Conservation (phyloP, 805 yeast species). For the Metschnikowia arizonensis region DNA sequence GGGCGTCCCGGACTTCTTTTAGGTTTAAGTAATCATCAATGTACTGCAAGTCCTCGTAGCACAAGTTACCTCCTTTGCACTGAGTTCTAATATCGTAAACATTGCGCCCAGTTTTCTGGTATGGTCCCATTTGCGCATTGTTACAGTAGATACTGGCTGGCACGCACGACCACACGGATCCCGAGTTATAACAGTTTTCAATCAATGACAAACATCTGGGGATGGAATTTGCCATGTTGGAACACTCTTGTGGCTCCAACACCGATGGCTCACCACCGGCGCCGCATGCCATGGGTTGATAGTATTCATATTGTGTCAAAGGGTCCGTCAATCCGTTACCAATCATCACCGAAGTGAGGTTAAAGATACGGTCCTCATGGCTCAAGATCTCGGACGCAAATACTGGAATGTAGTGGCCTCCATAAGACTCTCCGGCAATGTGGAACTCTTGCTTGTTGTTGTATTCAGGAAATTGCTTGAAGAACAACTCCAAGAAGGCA, state of each 20-base stretch:
- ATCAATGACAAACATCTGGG: conserved; percentile 76
- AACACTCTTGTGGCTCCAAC: conserved; percentile 64
- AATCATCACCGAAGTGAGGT: conserved; percentile 60
- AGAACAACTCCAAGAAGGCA: conserved; percentile 78
- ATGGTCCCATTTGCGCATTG: conserved; percentile 63
- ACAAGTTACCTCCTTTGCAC: conserved; percentile 66
- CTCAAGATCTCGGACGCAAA: conserved; percentile 77
- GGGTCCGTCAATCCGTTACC: conserved; percentile 95
- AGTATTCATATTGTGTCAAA: conserved; percentile 36
- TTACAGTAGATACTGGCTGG: conserved; percentile 92
- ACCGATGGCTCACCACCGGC: conserved; percentile 79
- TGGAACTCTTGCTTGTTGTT: conserved; percentile 52
- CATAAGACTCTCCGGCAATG: conserved; percentile 91
- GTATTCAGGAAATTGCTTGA: conserved; percentile 76
- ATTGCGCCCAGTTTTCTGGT: conserved; percentile 70
- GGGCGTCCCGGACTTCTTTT: conserved; percentile 69
- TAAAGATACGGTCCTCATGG: conserved; percentile 38
- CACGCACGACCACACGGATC: conserved; percentile 78
- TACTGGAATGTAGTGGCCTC: conserved; percentile 90
- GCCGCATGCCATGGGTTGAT: conserved; percentile 91
- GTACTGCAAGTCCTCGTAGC: conserved; percentile 76
- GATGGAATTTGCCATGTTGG: conserved; percentile 53
- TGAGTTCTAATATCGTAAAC: conserved; percentile 82
- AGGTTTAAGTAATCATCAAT: conserved; percentile 75
- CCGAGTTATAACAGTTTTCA: conserved; percentile 70